These are phyloP conservation scores for Macrocybe gigantea DNA, from an alignment of 768 basidiomycete genomes.

Conservation along the genomic window DNA sequence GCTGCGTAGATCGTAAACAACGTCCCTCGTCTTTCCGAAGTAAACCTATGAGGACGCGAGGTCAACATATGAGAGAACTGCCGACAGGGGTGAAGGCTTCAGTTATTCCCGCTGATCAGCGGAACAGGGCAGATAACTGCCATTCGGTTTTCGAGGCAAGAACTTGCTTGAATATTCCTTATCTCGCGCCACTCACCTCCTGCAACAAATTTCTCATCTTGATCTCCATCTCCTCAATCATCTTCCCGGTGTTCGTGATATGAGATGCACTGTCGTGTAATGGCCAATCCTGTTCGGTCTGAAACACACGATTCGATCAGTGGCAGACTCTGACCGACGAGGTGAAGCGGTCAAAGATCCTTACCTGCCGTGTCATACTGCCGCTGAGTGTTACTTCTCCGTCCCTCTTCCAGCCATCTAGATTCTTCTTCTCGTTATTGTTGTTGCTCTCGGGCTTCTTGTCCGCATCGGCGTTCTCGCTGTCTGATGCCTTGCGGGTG, in stretches of 20 bases:
- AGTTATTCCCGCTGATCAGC: background rate
- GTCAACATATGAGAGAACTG: conserved; percentile 1
- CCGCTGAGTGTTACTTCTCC: conserved; percentile 86
- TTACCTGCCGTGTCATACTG: conserved; percentile 94
- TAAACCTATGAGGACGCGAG: conserved; percentile 52
- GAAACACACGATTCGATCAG: background rate
- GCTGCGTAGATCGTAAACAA: conserved; percentile 88
- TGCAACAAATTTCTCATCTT: conserved; percentile 96
- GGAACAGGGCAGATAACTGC: conserved; percentile 2
- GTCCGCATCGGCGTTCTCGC: conserved; percentile 17
- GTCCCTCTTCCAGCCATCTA: conserved; percentile 48
- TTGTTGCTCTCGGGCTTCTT: conserved; percentile 15
- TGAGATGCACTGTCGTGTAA: conserved; percentile 78
- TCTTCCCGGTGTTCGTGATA: conserved; percentile 87
- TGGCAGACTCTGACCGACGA: background rate
- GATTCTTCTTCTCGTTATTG: conserved; percentile 30
- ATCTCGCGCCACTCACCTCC: conserved; percentile 45
- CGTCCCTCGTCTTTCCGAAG: conserved; percentile 94
- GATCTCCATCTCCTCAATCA: conserved; percentile 99
- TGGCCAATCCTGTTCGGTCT: conserved; percentile 87
- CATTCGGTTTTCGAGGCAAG: too few relatives aligned
- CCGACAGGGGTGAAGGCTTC: background rate
- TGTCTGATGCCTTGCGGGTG: conserved; percentile 38
- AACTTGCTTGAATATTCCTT: too few relatives aligned
- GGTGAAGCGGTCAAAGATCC: conserved; percentile 16